Conservation (phyloP, 805 yeast genomes). For the Candida nemodendra region DNA sequence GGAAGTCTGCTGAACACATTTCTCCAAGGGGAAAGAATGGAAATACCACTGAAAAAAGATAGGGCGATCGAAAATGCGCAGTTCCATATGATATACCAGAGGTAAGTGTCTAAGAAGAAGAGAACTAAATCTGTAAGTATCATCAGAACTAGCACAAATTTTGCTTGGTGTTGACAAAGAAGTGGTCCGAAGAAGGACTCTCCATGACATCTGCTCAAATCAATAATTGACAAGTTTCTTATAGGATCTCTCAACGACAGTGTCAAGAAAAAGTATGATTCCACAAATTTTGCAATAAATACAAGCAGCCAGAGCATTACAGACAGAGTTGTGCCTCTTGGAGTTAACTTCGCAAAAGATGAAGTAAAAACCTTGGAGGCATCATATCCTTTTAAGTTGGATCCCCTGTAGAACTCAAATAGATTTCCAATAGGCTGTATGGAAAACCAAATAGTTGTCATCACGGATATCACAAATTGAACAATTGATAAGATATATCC, state of each 20-base stretch:
- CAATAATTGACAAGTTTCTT: slow-evolving; percentile 45
- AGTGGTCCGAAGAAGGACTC: slow-evolving; percentile 41
- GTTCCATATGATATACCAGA: slow-evolving; percentile 59
- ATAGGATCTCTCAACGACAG: slow-evolving; percentile 53
- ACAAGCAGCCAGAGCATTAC: slow-evolving; percentile 47
- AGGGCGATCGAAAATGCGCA: slow-evolving; percentile 48
- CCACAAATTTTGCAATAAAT: slow-evolving; percentile 48
- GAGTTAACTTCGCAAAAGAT: slow-evolving; percentile 41
- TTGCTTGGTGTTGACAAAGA: slow-evolving; percentile 43
- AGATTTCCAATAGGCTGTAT: slow-evolving; percentile 36
- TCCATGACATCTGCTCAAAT: slow-evolving; percentile 42
- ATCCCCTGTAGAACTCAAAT: slow-evolving; percentile 28
- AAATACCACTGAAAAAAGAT: slow-evolving; percentile 51
- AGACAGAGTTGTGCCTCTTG: slow-evolving; percentile 40
- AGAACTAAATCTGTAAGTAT: slow-evolving; percentile 45
- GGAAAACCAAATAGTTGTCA: slow-evolving; percentile 43
- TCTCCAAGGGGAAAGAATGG: slow-evolving; percentile 59
- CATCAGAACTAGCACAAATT: slow-evolving; percentile 40
- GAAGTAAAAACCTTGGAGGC: slow-evolving; percentile 42
- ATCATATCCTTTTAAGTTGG: slow-evolving; percentile 27
- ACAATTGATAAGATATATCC: slow-evolving; percentile 39
- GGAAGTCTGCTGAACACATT: slow-evolving; percentile 53
- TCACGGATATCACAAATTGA: slow-evolving; percentile 43
- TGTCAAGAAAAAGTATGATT: slow-evolving; percentile 54
- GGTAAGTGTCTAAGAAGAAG: slow-evolving; percentile 53